These are phyloP conservation scores for Lycium barbarum DNA, from an alignment of 257 asterid species.

Conservation along the genomic window DNA sequence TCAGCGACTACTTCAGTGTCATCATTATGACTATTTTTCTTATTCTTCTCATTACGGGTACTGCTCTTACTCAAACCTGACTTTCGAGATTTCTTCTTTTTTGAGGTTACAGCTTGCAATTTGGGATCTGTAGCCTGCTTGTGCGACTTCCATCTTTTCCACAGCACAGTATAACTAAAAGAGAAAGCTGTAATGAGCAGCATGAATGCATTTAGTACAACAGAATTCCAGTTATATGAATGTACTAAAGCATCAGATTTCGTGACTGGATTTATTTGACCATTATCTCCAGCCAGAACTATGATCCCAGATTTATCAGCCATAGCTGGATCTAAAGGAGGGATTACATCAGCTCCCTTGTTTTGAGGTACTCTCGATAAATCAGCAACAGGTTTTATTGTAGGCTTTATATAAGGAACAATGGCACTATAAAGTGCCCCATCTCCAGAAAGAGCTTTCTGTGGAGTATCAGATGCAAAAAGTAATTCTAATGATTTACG, in stretches of 20 bases:
- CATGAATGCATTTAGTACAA: slow-evolving; percentile 45
- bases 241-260: slow-evolving; percentile 41
- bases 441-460: slow-evolving; percentile 60
- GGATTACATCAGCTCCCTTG: slow-evolving; percentile 43
- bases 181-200: slow-evolving; percentile 44
- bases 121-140: slow-evolving; percentile 49
- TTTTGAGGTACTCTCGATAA: slow-evolving; percentile 40
- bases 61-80: slow-evolving; percentile 48
- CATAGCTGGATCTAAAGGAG: slow-evolving; percentile 53
- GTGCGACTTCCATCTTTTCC: slow-evolving; percentile 35
- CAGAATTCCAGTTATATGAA: slow-evolving; percentile 49
- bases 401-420: slow-evolving; percentile 30
- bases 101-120: slow-evolving; percentile 45
- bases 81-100: slow-evolving; percentile 71
- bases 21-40: slow-evolving; percentile 33
- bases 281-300: slow-evolving; percentile 47
- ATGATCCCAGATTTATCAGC: slow-evolving; percentile 37
- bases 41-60: slow-evolving; percentile 38
- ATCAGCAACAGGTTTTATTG: slow-evolving; percentile 37
- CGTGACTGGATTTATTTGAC: slow-evolving; percentile 34
- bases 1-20: slow-evolving; percentile 31
- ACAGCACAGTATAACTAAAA: slow-evolving; percentile 33
- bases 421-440: background rate
- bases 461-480: slow-evolving; percentile 44
- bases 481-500: slow-evolving; percentile 60